Conservation (phyloP, 2,329 filamentous ascomycete genomes). For the Nigrospora osmanthi region DNA sequence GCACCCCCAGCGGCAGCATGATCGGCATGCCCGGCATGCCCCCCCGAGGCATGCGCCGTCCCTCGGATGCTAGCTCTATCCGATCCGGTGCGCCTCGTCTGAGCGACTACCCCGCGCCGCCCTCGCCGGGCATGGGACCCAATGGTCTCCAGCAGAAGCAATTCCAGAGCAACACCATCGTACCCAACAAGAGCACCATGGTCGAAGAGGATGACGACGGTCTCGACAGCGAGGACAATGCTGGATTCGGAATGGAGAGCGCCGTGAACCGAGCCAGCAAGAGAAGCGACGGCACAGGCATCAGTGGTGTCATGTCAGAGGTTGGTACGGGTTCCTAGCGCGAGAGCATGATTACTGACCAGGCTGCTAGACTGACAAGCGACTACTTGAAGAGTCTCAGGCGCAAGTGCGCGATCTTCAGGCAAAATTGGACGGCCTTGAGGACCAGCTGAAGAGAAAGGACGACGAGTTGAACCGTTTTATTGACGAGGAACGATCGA, state of each 20-base stretch:
- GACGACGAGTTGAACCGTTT: constrained; percentile 60
- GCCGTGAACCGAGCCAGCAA: constrained; percentile 26
- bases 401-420: constrained; percentile 67
- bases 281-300: constrained; percentile 16
- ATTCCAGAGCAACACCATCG: constrained; percentile 90
- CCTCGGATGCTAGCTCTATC: constrained; percentile 57
- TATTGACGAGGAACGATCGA: constrained; percentile 50
- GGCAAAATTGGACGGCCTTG: constrained; percentile 64
- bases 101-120: constrained; percentile 45
- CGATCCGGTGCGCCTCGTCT: constrained; percentile 29
- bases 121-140: constrained; percentile 49
- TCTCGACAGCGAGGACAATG: constrained; percentile 47
- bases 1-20: constrained; percentile 54
- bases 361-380: constrained; percentile 53
- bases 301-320: constrained; percentile 27
- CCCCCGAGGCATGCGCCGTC: constrained; percentile 43
- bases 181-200: constrained; percentile 97
- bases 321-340: constrained; percentile 12
- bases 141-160: constrained; percentile 77
- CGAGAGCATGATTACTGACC: not conserved
- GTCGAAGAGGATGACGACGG: constrained; percentile 87
- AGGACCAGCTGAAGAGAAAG: constrained; percentile 61
- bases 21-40: constrained; percentile 28
- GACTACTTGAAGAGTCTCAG: constrained; percentile 72
- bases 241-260: constrained; percentile 53